Conservation (phyloP, 2,329 filamentous ascomycete species). For the Phaeomoniella chlamydospora region DNA sequence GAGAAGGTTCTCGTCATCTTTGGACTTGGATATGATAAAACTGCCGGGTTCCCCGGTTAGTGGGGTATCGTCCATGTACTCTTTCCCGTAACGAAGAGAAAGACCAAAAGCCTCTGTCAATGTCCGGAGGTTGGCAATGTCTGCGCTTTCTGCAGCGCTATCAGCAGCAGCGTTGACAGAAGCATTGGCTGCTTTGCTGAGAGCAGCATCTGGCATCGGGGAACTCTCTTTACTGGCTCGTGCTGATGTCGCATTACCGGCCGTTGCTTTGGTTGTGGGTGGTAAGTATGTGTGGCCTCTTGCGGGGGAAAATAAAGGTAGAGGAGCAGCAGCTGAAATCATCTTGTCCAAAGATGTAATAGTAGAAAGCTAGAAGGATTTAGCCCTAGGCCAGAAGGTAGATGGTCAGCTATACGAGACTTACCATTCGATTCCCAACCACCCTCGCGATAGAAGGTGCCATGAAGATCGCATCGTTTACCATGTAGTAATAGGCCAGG, state of each 20-base stretch:
- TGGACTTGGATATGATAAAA: constrained; percentile 38
- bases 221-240: constrained; percentile 32
- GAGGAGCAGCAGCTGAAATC: constrained; percentile 34
- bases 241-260: constrained; percentile 17
- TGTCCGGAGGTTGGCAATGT: constrained; percentile 19
- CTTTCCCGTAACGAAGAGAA: constrained; percentile 38
- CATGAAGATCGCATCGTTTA: constrained; percentile 47
- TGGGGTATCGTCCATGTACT: constrained; percentile 51
- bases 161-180: background rate
- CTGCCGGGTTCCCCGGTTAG: constrained; percentile 48
- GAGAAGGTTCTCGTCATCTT: background rate
- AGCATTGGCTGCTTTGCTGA: constrained; percentile 1
- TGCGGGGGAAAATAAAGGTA: constrained; percentile 43
- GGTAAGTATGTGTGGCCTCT: constrained; percentile 46
- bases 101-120: constrained; percentile 34
- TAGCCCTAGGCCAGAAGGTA: background rate
- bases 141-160: constrained; percentile 3
- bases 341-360: constrained; percentile 41
- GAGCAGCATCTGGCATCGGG: constrained; percentile 23
- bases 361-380: constrained; percentile 31
- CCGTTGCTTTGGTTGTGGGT: constrained; percentile 25
- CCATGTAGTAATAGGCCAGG: constrained; percentile 44
- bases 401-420: constrained; percentile 8
- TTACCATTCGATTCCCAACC: constrained; percentile 37
- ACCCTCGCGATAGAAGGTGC: constrained; percentile 46